Conservation (phyloP, 345 rosid genomes). For the Reutealis trisperma region DNA sequence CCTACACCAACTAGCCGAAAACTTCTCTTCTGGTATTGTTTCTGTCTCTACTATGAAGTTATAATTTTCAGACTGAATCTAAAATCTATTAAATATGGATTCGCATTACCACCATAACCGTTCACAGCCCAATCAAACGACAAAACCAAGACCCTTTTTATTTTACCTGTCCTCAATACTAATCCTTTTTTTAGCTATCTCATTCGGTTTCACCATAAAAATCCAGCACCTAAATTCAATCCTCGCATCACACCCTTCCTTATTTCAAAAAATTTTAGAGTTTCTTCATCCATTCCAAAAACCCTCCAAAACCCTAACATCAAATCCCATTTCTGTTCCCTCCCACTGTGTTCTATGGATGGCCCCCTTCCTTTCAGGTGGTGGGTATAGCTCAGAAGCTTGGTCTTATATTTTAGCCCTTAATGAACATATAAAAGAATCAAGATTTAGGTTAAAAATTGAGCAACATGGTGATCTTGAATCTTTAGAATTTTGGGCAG, state of each 20-base stretch:
- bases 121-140: conserved; percentile 13
- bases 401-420: conserved; percentile 79
- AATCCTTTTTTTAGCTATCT: conserved; percentile 49
- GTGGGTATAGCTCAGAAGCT: conserved; percentile 92
- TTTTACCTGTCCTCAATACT: conserved; percentile 43
- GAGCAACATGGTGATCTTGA: conserved; percentile 78
- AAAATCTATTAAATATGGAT: conserved; percentile 20
- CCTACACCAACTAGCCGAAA: background rate
- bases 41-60: background rate
- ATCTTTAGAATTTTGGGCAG: conserved; percentile 68
- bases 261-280: conserved; percentile 31
- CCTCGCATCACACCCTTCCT: conserved; percentile 33
- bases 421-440: conserved; percentile 31
- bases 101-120: conserved; percentile 14
- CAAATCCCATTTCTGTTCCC: conserved; percentile 20
- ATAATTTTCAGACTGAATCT: background rate
- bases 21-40: background rate
- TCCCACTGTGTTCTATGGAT: conserved; percentile 80
- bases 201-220: conserved; percentile 38
- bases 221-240: conserved; percentile 38
- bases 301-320: conserved; percentile 16
- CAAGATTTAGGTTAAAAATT: conserved; percentile 56
- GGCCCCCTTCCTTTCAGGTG: conserved; percentile 93
- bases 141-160: conserved; percentile 34
- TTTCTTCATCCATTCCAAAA: conserved; percentile 20